Evolutionary conservation across 331 rosid genomes (phyloP), one percentile per base, ranked within the genome.

Genomic region (Cydonia oblonga): DNA sequence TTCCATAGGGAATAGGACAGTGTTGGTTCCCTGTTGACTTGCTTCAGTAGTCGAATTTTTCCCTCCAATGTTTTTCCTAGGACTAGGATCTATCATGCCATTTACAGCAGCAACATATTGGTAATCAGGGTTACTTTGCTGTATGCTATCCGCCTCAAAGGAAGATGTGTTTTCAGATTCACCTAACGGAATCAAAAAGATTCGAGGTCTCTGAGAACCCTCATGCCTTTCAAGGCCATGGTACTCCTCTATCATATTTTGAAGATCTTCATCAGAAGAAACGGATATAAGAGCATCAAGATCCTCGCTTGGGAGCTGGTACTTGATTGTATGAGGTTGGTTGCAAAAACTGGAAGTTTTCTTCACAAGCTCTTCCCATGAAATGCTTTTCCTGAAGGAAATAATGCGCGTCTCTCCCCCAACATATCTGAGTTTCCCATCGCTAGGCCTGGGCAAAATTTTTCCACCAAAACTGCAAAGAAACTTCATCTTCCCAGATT

Each of bases 291-390:
- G 82, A 71, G 93, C 85, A 78, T 90, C 96, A 68, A 87, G 91
- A 86, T 90, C 96, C 81, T 90, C 93, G 53, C 86, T 90, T 13
- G 96, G 96, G 80, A 90, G 91, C 83, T 87, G 93, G 84, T 90
- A 90, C 78, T 87, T 90, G 58, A 90, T 90, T 10, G 86, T 59
- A 85, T 86, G 93, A 73, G 85, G 89, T 56, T 87, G 91, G 63
- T 40, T 82, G 76, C 87, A 87, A 79, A 90, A 76, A 57, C 87
- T 75, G 51, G 73, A 79, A 68, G 96, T 90, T 80, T 83, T 90
- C 70, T 76, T 81, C 71, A 83, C 78, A 75, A 90, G 90, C 76
- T 81, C 87, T 77, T 81, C 77, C 96, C 91, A 85, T 1, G 86
- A 76, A 60, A 79, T 83, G 75, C 76, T 79, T 72, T 82, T 83